Evolutionary conservation across 306 rosid species (phyloP).

Genomic region (Cicer arietinum): DNA sequence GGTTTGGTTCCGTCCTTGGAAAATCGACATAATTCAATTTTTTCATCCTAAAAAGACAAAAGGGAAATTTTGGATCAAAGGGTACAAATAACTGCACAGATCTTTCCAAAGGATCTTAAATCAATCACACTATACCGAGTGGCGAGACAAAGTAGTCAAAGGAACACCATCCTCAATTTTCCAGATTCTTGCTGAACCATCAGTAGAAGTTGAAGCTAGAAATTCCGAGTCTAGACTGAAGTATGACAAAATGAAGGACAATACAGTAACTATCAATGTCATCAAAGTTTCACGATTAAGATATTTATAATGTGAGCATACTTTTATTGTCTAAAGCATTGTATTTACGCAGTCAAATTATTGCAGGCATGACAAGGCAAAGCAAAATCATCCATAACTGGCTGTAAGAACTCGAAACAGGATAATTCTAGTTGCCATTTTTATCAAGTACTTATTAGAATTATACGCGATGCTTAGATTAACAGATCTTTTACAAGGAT

Average conservation of each 20-base stretch:
- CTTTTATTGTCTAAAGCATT: constrained; percentile 27
- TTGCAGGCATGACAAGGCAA: constrained; percentile 12
- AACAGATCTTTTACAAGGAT: constrained; percentile 31
- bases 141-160: constrained; percentile 75
- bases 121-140: constrained; percentile 56
- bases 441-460: constrained; percentile 10
- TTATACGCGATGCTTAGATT: not conserved
- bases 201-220: constrained; percentile 88
- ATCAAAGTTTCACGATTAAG: constrained; percentile 31
- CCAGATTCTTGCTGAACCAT: constrained; percentile 94
- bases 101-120: constrained; percentile 24
- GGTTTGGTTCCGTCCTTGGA: constrained; percentile 98
- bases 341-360: constrained; percentile 11
- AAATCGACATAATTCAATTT: constrained; percentile 87
- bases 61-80: constrained; percentile 28
- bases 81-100: constrained; percentile 31
- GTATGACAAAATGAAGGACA: constrained; percentile 40
- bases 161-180: constrained; percentile 86
- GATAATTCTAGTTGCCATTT: constrained; percentile 13
- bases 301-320: constrained; percentile 12
- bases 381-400: constrained; percentile 21
- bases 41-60: constrained; percentile 68
- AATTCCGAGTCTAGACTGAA: constrained; percentile 88
- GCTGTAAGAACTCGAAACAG: constrained; percentile 15
- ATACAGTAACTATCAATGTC: constrained; percentile 35